These are phyloP conservation scores for Ramicandelaber brevisporus DNA, from an alignment of 192 early-diverging fungal genomes.

Conservation along the genomic window DNA sequence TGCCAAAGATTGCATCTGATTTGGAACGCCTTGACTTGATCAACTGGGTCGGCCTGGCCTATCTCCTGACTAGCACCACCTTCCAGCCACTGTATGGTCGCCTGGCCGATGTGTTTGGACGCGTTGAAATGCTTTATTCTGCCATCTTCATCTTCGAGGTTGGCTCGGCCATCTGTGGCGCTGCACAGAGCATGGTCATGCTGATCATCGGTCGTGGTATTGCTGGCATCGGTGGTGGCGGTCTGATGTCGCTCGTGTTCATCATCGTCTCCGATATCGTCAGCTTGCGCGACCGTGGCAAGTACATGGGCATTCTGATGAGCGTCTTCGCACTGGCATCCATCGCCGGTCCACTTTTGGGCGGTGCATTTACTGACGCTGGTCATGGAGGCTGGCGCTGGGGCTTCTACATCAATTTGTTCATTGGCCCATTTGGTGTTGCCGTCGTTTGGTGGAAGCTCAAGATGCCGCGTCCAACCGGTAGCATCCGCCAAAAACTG, in stretches of 20 bases:
- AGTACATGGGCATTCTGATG: slow-evolving; percentile 31
- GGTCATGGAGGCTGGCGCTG: slow-evolving; percentile 26
- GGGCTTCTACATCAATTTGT: slow-evolving; percentile 62
- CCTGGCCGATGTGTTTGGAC: slow-evolving; percentile 42
- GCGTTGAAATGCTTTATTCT: slow-evolving; percentile 7
- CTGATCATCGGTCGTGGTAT: slow-evolving; percentile 42
- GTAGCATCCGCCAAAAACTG: slow-evolving; percentile 11
- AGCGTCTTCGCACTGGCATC: slow-evolving; percentile 25
- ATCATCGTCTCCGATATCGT: slow-evolving; percentile 56
- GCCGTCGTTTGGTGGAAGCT: slow-evolving; percentile 30
- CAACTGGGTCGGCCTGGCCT: slow-evolving; percentile 59
- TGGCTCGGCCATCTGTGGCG: slow-evolving; percentile 14
- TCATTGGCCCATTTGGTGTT: slow-evolving; percentile 23
- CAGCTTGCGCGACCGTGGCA: slow-evolving; percentile 37
- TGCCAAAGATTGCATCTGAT: slow-evolving; percentile 39
- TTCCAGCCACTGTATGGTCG: slow-evolving; percentile 58
- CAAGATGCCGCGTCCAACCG: slow-evolving; percentile 20
- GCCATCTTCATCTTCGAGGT: slow-evolving; percentile 13
- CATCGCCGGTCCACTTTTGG: slow-evolving; percentile 40
- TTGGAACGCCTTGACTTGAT: slow-evolving; percentile 34
- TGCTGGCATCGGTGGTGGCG: slow-evolving; percentile 45
- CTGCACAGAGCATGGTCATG: slow-evolving; percentile 12
- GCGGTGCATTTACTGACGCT: slow-evolving; percentile 38
- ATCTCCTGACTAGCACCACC: slow-evolving; percentile 38
- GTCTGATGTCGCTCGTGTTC: slow-evolving; percentile 27